Conservation (phyloP, 768 basidiomycete genomes). For the Tulasnella sp. region DNA sequence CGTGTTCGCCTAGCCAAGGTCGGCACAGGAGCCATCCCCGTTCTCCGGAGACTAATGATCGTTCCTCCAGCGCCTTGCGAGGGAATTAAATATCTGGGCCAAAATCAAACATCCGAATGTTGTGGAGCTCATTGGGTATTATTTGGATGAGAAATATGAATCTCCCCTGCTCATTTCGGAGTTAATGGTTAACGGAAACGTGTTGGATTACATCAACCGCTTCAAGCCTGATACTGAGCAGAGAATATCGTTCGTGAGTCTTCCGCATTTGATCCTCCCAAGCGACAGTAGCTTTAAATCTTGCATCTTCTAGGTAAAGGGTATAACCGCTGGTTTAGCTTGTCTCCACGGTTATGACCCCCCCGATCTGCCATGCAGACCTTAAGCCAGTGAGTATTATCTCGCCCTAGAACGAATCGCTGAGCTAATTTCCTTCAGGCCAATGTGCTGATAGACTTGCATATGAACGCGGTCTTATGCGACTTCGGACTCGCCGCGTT, state of each 20-base stretch:
- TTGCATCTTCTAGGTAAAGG: not conserved
- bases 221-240: not conserved
- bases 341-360: not conserved
- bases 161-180: not conserved
- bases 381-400: not conserved
- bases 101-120: not conserved
- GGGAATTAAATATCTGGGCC: not conserved
- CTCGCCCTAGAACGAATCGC: not conserved
- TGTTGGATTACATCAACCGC: not conserved
- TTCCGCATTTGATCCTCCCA: fast-evolving
- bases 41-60: not conserved
- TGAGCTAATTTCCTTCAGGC: not conserved
- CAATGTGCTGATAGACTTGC: not conserved
- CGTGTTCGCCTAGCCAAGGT: not conserved
- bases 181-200: not conserved
- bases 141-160: not conserved
- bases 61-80: not conserved
- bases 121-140: not conserved
- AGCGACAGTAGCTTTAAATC: not conserved
- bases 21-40: not conserved
- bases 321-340: not conserved
- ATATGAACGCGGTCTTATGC: not conserved
- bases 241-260: not conserved
- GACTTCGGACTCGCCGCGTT: not conserved
- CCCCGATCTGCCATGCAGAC: not conserved